Evolutionary conservation across 2,329 filamentous ascomycete genomes (phyloP).

Genomic region (Lachnellula subtilissima): DNA sequence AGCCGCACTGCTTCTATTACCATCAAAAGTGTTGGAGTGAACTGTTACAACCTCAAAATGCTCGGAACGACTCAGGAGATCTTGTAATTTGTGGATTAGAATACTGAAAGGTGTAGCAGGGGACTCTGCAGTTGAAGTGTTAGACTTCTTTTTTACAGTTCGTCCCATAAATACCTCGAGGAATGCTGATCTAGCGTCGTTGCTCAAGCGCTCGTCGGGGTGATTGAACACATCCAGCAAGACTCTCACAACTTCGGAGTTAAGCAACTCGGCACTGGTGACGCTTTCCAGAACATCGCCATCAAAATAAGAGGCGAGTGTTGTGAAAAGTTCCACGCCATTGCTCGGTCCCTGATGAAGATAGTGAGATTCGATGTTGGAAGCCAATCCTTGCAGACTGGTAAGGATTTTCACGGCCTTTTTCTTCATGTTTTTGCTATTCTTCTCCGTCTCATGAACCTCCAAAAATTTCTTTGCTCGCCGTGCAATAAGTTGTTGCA

Average conservation of each 20-base stretch:
- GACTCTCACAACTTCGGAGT: conserved; percentile 81
- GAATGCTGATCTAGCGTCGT: conserved; percentile 74
- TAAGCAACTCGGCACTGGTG: conserved; percentile 89
- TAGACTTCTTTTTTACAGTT: conserved; percentile 55
- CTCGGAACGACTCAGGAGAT: conserved; percentile 91
- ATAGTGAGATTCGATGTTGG: conserved; percentile 69
- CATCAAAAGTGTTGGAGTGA: conserved; percentile 86
- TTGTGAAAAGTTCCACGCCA: conserved; percentile 65
- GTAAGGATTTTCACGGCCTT: conserved; percentile 74
- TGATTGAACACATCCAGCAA: conserved; percentile 79
- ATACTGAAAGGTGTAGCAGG: conserved; percentile 83
- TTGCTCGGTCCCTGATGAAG: conserved; percentile 48
- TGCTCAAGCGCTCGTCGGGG: conserved; percentile 54
- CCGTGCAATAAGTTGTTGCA: conserved; percentile 68
- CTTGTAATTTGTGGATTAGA: conserved; percentile 89
- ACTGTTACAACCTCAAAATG: conserved; percentile 98
- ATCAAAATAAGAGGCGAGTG: conserved; percentile 79
- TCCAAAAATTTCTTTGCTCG: conserved; percentile 81
- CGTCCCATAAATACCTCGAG: conserved; percentile 88
- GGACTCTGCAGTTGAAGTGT: conserved; percentile 61
- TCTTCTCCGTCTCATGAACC: conserved; percentile 71
- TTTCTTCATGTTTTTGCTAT: conserved; percentile 66
- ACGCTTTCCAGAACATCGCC: conserved; percentile 86
- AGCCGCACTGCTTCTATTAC: conserved; percentile 81
- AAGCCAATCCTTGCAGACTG: conserved; percentile 65